Evolutionary conservation across 2,329 filamentous ascomycete species (phyloP).

Genomic region (Endocalyx cinctus): DNA sequence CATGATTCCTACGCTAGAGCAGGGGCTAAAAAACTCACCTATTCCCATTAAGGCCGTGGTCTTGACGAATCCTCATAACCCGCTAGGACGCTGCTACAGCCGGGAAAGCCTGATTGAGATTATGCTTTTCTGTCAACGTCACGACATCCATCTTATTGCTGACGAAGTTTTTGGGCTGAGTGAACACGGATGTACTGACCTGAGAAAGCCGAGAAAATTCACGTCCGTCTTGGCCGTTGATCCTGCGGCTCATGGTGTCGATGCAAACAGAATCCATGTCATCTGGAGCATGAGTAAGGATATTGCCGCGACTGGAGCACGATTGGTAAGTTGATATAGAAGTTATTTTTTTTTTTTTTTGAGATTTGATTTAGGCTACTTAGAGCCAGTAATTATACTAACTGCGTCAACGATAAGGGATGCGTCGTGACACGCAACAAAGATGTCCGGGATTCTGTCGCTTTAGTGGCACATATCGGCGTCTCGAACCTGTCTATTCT

Average conservation of each 20-base stretch:
- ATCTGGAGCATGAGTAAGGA: too few relatives aligned
- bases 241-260: too few relatives aligned
- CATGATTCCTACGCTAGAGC: too few relatives aligned
- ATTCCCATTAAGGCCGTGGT: constrained; percentile 1
- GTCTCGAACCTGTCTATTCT: constrained; percentile 4
- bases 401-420: too few relatives aligned
- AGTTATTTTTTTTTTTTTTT: too few relatives aligned
- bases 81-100: constrained; percentile 44
- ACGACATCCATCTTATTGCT: constrained; percentile 49
- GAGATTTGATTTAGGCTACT: too few relatives aligned
- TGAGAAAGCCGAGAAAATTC: too few relatives aligned
- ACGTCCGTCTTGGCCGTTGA: constrained; percentile 33
- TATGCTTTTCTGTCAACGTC: constrained; percentile 44
- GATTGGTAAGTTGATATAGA: constrained; percentile 1
- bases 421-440: constrained; percentile 4
- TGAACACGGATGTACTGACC: constrained; percentile 41
- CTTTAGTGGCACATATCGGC: constrained; percentile 3
- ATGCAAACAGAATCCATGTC: too few relatives aligned
- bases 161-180: constrained; percentile 56
- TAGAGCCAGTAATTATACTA: too few relatives aligned
- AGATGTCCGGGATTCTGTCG: constrained; percentile 2
- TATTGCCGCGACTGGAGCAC: constrained; percentile 3
- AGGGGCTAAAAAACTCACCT: too few relatives aligned
- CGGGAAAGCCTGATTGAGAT: constrained; percentile 36
- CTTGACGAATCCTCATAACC: constrained; percentile 50